Base-by-base conservation (phyloP, 306 rosid species). In the Dryas drummondii region DNA sequence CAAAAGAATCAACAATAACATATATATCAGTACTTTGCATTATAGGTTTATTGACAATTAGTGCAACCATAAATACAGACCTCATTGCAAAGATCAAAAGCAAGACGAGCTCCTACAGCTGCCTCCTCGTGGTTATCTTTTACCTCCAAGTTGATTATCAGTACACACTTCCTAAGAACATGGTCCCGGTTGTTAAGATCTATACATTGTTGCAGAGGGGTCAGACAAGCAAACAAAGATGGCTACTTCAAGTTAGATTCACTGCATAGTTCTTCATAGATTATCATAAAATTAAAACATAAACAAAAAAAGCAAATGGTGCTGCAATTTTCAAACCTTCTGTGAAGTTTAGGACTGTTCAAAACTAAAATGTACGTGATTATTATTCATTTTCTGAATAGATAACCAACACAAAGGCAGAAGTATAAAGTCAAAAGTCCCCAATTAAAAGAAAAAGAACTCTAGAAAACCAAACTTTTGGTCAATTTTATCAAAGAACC, bases 81-180 rank as follows among this genome's bases (percentile, higher is more conserved):
- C 94, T 90, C 88, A 56, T 82, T 92, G 79, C 99, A 94, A 47
- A 92, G 86, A 78, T 94, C 93, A 45, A 84, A 80, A 71, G 97
- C 84, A 67, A 86, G 96, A 68, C 96, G 85, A 40, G 89, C 99
- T 82, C 97, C 98, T 17, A 80, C 68, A 2, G 97, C 96, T 51
- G 98, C 98, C 88, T 94, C 97, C 70, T 91, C 98, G 0, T 94
- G 98, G 86, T 94, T 91, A 87, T 94, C 98, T 82, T 94, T 94
- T 48, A 94, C 98, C 90, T 94, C 98, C 91, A 94, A 88, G 82
- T 94, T 94, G 68, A 94, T 63, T 68, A 94, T 61, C 81, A 94
- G 83, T 62, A 90, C 97, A 65, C 84, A 72, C 88, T 89, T 94
- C 92, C 84, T 63, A 9, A 85, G 84, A 76, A 64, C 83, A 17